These are phyloP conservation scores for Chaetomiaceae sp. DNA, from an alignment of 2,329 filamentous ascomycete genomes.

Conservation along the genomic window DNA sequence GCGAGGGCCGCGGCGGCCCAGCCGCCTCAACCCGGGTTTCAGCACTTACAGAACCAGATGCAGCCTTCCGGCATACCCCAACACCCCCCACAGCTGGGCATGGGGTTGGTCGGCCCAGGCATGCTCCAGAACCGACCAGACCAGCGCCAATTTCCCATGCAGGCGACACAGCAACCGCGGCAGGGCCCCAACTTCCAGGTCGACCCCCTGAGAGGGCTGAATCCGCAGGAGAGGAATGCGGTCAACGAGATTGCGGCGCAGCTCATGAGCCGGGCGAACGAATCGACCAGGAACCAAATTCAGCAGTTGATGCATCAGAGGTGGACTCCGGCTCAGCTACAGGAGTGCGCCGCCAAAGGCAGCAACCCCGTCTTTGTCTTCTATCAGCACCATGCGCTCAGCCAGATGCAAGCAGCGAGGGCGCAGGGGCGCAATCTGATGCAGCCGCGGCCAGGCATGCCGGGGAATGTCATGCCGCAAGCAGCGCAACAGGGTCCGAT, in stretches of 20 bases:
- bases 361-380: slow-evolving; percentile 48
- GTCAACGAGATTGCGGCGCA: slow-evolving; percentile 43
- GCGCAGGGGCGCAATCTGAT: not conserved
- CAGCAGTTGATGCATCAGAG: slow-evolving; percentile 37
- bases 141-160: slow-evolving; percentile 37
- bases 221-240: slow-evolving; percentile 41
- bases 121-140: slow-evolving; percentile 41
- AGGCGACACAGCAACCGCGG: slow-evolving; percentile 32
- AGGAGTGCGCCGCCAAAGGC: slow-evolving; percentile 41
- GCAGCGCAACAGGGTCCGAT: slow-evolving; percentile 39
- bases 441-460: slow-evolving; percentile 25
- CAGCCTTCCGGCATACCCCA: slow-evolving; percentile 50
- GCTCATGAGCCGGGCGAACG: slow-evolving; percentile 38
- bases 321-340: slow-evolving; percentile 38
- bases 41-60: slow-evolving; percentile 56
- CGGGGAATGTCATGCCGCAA: slow-evolving; percentile 39
- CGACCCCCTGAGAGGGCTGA: slow-evolving; percentile 37
- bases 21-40: slow-evolving; percentile 50
- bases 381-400: slow-evolving; percentile 42
- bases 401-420: slow-evolving; percentile 26
- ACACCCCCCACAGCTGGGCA: slow-evolving; percentile 36
- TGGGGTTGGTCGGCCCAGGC: slow-evolving; percentile 40
- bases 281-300: slow-evolving; percentile 42
- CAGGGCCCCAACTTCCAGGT: slow-evolving; percentile 30
- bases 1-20: slow-evolving; percentile 48